Percentiles rank a stretch among this genome's conserved stretches.
phyloP scores from a whole-genome alignment of 768 basidiomycete species.

The Tulasnella sp. region DNA sequence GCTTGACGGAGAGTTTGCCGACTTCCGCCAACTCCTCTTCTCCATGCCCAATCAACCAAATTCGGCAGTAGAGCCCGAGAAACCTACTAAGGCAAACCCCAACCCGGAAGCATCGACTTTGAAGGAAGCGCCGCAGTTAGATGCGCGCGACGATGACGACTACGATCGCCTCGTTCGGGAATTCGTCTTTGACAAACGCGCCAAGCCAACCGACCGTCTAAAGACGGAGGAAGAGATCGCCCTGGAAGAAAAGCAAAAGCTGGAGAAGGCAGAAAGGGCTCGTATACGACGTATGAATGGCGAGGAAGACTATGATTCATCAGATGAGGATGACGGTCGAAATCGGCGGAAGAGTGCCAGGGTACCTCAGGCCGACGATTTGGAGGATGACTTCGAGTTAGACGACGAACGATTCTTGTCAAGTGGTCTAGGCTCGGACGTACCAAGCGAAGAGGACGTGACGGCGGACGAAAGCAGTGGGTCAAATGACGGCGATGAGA shows the following conservation, averaged over 20 bases:
- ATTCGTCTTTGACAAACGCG: constrained; percentile 83
- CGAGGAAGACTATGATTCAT: constrained; percentile 48
- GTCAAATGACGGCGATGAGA: constrained; percentile 28
- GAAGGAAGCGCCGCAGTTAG: neutral
- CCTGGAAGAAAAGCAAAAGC: constrained; percentile 67
- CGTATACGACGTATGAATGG: constrained; percentile 79
- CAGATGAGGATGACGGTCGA: constrained; percentile 39
- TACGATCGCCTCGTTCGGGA: constrained; percentile 90
- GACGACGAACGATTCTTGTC: constrained; percentile 27
- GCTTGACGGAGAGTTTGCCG: constrained; percentile 78
- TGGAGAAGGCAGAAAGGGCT: constrained; percentile 75
- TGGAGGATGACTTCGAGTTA: constrained; percentile 28
- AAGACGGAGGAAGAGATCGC: constrained; percentile 96
- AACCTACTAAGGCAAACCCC: neutral
- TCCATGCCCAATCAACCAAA: constrained; percentile 22
- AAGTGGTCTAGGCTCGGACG: constrained; percentile 21
- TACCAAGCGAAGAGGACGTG: neutral
- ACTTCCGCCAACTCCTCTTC: constrained; percentile 63
- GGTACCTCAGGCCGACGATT: constrained; percentile 25
- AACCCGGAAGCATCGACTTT: no score
- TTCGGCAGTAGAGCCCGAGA: neutral
- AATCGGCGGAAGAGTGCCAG: constrained; percentile 25
- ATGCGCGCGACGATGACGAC: constrained; percentile 35
- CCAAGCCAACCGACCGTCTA: constrained; percentile 87
- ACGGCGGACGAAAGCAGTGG: constrained; percentile 16